Conservation (phyloP, 1,139 yeast species). For the Kodamaea alishanica region DNA sequence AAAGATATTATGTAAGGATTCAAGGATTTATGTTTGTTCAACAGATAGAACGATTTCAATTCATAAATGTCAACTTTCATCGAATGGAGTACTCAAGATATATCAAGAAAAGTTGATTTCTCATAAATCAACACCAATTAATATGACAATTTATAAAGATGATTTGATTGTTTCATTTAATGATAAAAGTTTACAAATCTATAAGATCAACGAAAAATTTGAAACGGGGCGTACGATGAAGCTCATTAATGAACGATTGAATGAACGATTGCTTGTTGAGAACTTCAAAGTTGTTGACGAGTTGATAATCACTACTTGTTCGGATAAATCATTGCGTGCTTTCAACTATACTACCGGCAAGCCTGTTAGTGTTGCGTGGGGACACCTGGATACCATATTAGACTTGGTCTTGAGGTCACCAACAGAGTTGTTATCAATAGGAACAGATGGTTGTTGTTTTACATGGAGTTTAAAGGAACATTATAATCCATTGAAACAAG, state of each 20-base stretch:
- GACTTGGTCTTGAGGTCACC: conserved; percentile 30
- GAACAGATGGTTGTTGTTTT: conserved; percentile 52
- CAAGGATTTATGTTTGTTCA: conserved; percentile 49
- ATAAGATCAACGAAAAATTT: conserved; percentile 28
- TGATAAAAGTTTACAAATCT: conserved; percentile 48
- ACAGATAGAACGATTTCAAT: conserved; percentile 56
- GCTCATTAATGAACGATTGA: conserved; percentile 29
- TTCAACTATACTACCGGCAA: conserved; percentile 46
- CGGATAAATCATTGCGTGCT: conserved; percentile 56
- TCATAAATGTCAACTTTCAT: conserved; percentile 34
- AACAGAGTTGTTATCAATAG: conserved; percentile 35
- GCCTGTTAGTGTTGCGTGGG: conserved; percentile 53
- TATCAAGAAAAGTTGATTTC: conserved; percentile 46
- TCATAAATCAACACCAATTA: conserved; percentile 47
- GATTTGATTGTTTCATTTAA: conserved; percentile 50
- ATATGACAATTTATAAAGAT: conserved; percentile 26
- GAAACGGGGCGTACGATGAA: conserved; percentile 41
- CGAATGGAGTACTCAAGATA: conserved; percentile 17
- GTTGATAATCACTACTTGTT: conserved; percentile 42
- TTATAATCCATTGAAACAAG: conserved; percentile 2
- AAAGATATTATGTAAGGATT: conserved; percentile 29
- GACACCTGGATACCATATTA: conserved; percentile 57
- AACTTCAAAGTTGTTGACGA: conserved; percentile 27
- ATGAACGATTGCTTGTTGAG: conserved; percentile 44
- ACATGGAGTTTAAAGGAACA: conserved; percentile 33